Base-by-base conservation (phyloP, 108 stramenopile species). In the Cyclostephanos tholiformis region DNA sequence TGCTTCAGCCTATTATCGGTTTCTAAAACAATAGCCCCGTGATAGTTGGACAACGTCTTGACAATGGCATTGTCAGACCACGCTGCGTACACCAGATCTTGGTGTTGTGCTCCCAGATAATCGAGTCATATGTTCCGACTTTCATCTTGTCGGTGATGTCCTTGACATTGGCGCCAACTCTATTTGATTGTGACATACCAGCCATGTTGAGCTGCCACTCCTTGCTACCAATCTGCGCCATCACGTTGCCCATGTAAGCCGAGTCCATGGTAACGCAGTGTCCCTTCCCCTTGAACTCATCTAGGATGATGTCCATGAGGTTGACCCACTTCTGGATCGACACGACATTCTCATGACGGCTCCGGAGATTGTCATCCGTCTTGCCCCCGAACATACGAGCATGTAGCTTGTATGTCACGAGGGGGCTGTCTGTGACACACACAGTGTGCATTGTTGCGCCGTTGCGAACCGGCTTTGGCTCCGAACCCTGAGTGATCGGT, bases 381-480 rank as follows among this genome's bases (percentile, higher is more conserved):
- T 70, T 70, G 2, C 58, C 69, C 17, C 69, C 58, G n/a, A 59
- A 70, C 26, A 49, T 44, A 1, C 69, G 69, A 35, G 39, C 39
- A 12, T 70, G 69, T 44, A 70, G 8, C 58, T 70, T 70, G 69
- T 56, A 70, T 13, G 69, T 62, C 2, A 22, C 39, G 8, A 70
- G 69, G 6, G 36, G 13, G 16, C 69, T 57, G 27, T 57, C 26
- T 5, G 61, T 70, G 1, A 70, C 43, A 6, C 69, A 70, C 2
- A 70, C 16, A 14, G 69, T n/a, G n/a, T n/a, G n/a, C n/a, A n/a
- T n/a, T n/a, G n/a, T n/a, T n/a, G n/a, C n/a, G n/a, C n/a, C n/a
- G 26, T 57, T 70, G 22, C 69, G 56, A n/a, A 70, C 59, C 0
- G 69, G 69, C 35, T 70, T 60, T 60, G 69, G 69, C 43, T 70